Evolutionary conservation across 139 green algal species (phyloP), one percentile per base, ranked within the genome.

Genomic region (Chlamydomonas applanata): DNA sequence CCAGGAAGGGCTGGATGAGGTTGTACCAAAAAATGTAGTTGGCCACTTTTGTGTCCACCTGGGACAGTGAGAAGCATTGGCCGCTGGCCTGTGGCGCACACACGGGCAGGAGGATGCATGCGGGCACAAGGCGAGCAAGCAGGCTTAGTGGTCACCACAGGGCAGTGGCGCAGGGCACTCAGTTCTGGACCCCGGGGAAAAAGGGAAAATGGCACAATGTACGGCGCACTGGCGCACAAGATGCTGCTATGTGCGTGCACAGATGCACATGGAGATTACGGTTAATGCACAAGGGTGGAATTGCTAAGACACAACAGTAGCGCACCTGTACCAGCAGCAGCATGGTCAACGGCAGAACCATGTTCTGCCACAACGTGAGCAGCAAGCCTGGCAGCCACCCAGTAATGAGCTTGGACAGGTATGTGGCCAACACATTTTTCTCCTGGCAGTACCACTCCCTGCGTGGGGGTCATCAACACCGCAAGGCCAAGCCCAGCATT

Each of bases 331-430:
- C 65, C 53, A 88, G 33, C 17, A 86, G 69, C 64, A 89, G 89
- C 44, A 91, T 72, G 25, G 74, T n/a, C 22, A 88, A 73, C 1
- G 92, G 92, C 49, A 97, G 80, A 46, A 97, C 74, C 52, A 94
- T 82, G 62, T 83, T 88, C 74, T 97, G 89, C 88, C 91, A 97
- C 24, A 95, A 71, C 56, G 79, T 88, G 13, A 97, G 85, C 57
- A 97, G 73, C 45, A 97, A 45, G 3, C 85, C 71, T 11, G 92
- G 92, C 35, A 92, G 60, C 76, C 92, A 89, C 33, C 83, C 90
- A 17, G 90, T 94, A 60, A 96, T 71, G 4, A 93, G 54, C 4
- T 82, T 79, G 53, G 78, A 72, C 7, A 89, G 63, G 52, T 86
- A 76, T 27, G 29, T 53, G 0, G 84, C 69, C 32, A 83, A 33